Evolutionary conservation across 2,329 filamentous ascomycete species (phyloP), one percentile per base, ranked within the genome.

Genomic region (Colletotrichum echinochloae): DNA sequence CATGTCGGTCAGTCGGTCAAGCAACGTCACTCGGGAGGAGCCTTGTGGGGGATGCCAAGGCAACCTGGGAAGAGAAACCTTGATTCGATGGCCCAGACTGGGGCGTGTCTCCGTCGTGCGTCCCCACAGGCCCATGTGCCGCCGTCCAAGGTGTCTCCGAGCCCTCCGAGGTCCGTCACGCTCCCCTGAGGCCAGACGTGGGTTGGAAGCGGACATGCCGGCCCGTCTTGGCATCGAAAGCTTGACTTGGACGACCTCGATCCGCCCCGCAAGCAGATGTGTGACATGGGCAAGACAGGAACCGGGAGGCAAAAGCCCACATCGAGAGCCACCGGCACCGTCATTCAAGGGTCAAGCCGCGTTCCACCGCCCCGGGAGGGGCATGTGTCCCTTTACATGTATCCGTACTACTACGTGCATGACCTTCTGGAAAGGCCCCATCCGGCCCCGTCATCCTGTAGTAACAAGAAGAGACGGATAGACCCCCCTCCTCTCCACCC

Each of bases 181-280:
- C n/a, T n/a, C n/a, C n/a, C n/a, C n/a, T n/a, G n/a, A n/a, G n/a
- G n/a, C n/a, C n/a, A n/a, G n/a, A n/a, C n/a, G n/a, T n/a, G n/a
- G n/a, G n/a, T 18, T 18, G 48, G 33, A 55, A 59, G 67, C 64
- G 64, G 64, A 28, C 54, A 54, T 48, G 44, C 62, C 51, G 64
- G 64, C 56, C 67, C 64, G 64, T 67, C 64, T n/a, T 59, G 48
- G 57, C 64, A 67, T 67, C 64, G 52, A 70, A 70, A 70, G 67
- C 67, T 67, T 67, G 67, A 70, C 57, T 33, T 56, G 6, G 39
- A 20, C 6, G 2, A 16, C 37, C 5, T 41, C 8, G 63, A 62
- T 70, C 66, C 48, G 35, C 62, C 39, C 66, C 55, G 54, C 55
- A 8, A 39, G 51, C 55, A 8, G 30, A 41, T 20, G 12, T 52